Conservation (phyloP, 345 rosid species). For the Gossypium rotundifolium region DNA sequence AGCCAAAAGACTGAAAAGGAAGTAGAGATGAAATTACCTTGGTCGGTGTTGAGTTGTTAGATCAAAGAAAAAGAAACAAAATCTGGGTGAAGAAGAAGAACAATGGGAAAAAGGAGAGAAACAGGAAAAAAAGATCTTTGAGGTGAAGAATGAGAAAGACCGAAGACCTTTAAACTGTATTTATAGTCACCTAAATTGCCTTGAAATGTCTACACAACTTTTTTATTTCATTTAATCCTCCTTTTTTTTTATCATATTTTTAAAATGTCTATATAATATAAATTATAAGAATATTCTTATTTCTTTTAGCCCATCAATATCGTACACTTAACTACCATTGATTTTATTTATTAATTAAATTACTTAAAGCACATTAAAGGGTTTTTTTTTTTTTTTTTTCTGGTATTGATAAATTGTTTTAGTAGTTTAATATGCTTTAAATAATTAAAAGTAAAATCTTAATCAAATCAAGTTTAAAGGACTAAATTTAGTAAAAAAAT, state of each 20-base stretch:
- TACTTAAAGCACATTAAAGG: background rate
- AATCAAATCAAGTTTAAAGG: no score
- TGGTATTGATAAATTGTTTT: background rate
- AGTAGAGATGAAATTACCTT: slow-evolving; percentile 3
- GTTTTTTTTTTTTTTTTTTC: no score
- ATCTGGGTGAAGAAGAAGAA: background rate
- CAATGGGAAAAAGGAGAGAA: background rate
- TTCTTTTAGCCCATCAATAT: background rate
- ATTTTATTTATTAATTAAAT: background rate
- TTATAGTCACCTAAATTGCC: background rate
- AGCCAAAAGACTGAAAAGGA: background rate
- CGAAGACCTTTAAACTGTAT: background rate
- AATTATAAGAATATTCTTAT: background rate
- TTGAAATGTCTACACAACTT: background rate
- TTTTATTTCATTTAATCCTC: background rate
- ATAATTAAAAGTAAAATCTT: no score
- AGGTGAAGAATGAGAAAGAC: slow-evolving; percentile 16
- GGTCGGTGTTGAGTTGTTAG: background rate
- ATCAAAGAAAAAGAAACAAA: slow-evolving; percentile 4
- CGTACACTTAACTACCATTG: background rate
- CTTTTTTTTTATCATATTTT: background rate
- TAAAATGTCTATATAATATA: background rate
- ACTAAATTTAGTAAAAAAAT: no score
- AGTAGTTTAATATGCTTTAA: no score
- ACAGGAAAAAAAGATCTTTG: background rate